Percentiles rank a stretch among this genome's conserved stretches.
These are phyloP conservation scores for Globisporangium cylindrosporum DNA, from an alignment of 352 stramenopile species.

Conservation along the genomic window DNA sequence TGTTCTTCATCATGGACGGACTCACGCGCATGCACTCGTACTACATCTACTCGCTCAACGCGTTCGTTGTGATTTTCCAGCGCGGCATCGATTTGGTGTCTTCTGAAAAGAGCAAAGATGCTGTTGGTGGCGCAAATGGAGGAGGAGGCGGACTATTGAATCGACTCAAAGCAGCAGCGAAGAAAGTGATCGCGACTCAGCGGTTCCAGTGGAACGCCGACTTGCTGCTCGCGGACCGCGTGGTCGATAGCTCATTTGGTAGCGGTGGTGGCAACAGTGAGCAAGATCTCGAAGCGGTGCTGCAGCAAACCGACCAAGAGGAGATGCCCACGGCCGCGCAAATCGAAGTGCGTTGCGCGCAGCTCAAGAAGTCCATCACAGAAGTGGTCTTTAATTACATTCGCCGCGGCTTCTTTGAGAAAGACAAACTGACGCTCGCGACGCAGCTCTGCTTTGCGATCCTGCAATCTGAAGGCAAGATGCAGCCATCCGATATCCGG, in stretches of 20 bases:
- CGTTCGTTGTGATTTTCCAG: slow-evolving; percentile 95
- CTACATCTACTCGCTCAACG: slow-evolving; percentile 95
- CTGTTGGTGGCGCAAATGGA: slow-evolving; percentile 11
- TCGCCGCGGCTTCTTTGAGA: slow-evolving; percentile 91
- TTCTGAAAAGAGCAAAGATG: slow-evolving; percentile 29
- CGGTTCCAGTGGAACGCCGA: slow-evolving; percentile 88
- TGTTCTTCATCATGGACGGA: slow-evolving; percentile 95
- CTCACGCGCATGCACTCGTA: slow-evolving; percentile 92
- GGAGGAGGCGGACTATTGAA: slow-evolving; percentile 39
- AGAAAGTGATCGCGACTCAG: slow-evolving; percentile 81
- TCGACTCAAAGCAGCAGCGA: slow-evolving; percentile 76
- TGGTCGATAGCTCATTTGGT: slow-evolving; percentile 37
- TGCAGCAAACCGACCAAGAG: slow-evolving; percentile 67
- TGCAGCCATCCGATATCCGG: slow-evolving; percentile 48
- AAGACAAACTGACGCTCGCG: slow-evolving; percentile 91
- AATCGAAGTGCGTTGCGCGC: slow-evolving; percentile 53
- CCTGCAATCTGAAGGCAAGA: slow-evolving; percentile 68
- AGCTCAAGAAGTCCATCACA: slow-evolving; percentile 67
- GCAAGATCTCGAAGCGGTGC: slow-evolving; percentile 57
- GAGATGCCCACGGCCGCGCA: slow-evolving; percentile 46
- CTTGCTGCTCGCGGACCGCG: slow-evolving; percentile 68
- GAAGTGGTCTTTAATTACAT: slow-evolving; percentile 95
- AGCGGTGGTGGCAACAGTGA: slow-evolving; percentile 23
- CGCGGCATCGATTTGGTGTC: slow-evolving; percentile 91
- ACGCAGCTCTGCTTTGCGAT: slow-evolving; percentile 93